Conservation (phyloP, 306 rosid species). For the Vigna radiata region DNA sequence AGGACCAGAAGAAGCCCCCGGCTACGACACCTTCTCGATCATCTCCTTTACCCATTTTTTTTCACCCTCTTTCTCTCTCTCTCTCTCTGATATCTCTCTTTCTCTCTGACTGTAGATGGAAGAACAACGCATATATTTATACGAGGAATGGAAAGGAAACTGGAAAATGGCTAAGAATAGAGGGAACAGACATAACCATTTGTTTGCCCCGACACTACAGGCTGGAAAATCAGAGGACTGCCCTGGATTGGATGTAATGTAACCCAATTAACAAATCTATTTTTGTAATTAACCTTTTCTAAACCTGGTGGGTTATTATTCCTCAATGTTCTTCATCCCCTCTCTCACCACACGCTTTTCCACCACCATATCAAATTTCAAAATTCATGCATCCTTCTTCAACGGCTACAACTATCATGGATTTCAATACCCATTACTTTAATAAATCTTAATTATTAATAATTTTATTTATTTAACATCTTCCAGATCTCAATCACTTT, state of each 20-base stretch:
- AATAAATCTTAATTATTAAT: no score
- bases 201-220: conserved; percentile 10
- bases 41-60: conserved; percentile 43
- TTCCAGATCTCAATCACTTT: no score
- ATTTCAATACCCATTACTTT: no score
- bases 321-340: not conserved
- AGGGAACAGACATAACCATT: not conserved
- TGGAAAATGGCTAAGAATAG: conserved; percentile 6
- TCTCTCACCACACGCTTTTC: no score
- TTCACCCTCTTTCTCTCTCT: not conserved
- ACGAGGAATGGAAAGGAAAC: not conserved
- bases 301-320: not conserved
- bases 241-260: not conserved
- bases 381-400: not conserved
- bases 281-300: not conserved
- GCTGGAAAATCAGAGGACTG: not conserved
- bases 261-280: not conserved
- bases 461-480: no score
- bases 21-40: conserved; percentile 70
- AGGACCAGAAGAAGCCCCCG: conserved; percentile 88
- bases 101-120: not conserved
- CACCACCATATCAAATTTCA: no score
- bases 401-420: not conserved
- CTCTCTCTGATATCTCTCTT: not conserved
- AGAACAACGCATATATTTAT: not conserved